Base-by-base conservation (phyloP, 257 asterid species). In the Penstemon eatonii region DNA sequence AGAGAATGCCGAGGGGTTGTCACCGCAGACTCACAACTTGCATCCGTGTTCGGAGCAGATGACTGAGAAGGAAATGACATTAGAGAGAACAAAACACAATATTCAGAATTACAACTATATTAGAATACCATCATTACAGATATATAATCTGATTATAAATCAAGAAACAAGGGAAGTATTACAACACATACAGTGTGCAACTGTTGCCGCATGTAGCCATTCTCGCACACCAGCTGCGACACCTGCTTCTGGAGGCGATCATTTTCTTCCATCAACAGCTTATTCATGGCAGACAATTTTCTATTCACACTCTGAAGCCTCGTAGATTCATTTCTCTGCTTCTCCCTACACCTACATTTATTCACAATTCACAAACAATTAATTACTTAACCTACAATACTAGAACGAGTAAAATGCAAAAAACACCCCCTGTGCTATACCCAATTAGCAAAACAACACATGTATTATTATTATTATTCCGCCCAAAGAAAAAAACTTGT, bases 161-260 rank as follows among this genome's bases (percentile, higher is more conserved):
- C 57, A 33, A 25, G 33, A 25, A 25, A 25, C 33, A 25, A 25
- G 33, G 33, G 2, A 25, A 25, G 1, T 25, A 25, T 25, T 25
- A 25, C 33, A 25, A 25, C 33, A 67, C 97, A 73, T 89, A 90
- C 99, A 76, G 56, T 84, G 13, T 87, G 91, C 70, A 91, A 72
- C 62, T 91, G 97, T 59, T 91, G 96, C 66, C 87, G 80, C 96
- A 91, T 89, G 68, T 59, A 82, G 36, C 95, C 96, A 68, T 91
- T 91, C 81, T 91, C 97, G 46, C 89, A 82, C 3, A 93, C 97
- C 18, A 93, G 91, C 78, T 88, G 99, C 0, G 99, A 90, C 42
- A 92, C 96, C 83, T 89, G 98, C 78, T 87, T 92, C 76, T 92
- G 98, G 78, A 92, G 80, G 65, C 98, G 92, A 76, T 89, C 98